phyloP scores from a whole-genome alignment of 306 rosid genomes.

The Fagus sylvatica region DNA sequence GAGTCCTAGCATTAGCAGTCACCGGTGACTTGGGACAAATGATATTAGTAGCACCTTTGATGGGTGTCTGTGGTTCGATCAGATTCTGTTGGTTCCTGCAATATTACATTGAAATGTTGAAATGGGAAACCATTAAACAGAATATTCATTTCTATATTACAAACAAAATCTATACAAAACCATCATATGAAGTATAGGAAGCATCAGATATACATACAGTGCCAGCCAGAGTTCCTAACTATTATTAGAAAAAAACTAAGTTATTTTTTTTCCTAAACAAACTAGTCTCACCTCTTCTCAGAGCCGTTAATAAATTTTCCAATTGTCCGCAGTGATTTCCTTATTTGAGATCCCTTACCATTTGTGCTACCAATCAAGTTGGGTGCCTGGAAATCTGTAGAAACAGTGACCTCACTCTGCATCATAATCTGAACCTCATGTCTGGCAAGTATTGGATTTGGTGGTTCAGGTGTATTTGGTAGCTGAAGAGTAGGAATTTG shows the following conservation, averaged over 20 bases:
- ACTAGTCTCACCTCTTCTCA: slow-evolving; percentile 59
- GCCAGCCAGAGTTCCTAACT: not conserved
- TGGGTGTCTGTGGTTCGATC: slow-evolving; percentile 54
- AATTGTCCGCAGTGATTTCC: slow-evolving; percentile 82
- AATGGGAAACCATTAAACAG: too few relatives aligned
- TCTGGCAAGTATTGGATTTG: slow-evolving; percentile 6
- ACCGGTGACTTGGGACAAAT: slow-evolving; percentile 47
- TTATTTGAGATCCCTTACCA: slow-evolving; percentile 79
- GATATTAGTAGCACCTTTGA: slow-evolving; percentile 26
- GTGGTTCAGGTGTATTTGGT: not conserved
- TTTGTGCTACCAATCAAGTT: slow-evolving; percentile 38
- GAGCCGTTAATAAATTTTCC: slow-evolving; percentile 88
- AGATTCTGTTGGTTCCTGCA: slow-evolving; percentile 65
- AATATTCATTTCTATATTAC: too few relatives aligned
- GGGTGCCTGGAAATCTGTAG: slow-evolving; percentile 47
- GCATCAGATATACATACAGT: not conserved
- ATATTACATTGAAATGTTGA: slow-evolving; percentile 7
- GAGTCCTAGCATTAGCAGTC: slow-evolving; percentile 38
- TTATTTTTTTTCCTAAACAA: too few relatives aligned
- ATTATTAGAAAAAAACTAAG: not conserved
- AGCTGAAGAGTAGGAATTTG: slow-evolving; percentile 9
- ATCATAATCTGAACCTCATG: slow-evolving; percentile 33
- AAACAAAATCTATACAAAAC: too few relatives aligned
- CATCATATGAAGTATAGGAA: too few relatives aligned
- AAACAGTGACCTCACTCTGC: slow-evolving; percentile 27